Base-by-base conservation (phyloP, 2,329 filamentous ascomycete species). In the Xylaria sp. region DNA sequence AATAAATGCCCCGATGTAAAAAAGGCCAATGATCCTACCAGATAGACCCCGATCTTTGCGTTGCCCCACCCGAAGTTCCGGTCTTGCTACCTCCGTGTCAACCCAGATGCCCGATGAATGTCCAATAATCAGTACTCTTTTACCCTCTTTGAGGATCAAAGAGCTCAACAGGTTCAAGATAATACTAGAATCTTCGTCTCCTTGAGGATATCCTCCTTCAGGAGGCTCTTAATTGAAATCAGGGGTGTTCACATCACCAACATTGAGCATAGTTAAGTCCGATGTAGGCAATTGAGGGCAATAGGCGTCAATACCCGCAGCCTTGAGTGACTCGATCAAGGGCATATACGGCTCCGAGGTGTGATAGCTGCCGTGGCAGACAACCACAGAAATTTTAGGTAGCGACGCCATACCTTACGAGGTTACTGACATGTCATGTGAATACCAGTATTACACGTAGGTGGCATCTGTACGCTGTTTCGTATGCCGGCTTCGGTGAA, bases 41-140 rank as follows among this genome's bases (percentile, higher is more conserved):
- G 6, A 2, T 2, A 67, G 53, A 7, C 71, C 70, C 0, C 63
- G 57, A 0, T 50, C 50, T 15, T 64, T 53, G 0, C 72, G 67
- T 15, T 46, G n/a, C 17, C 67, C 67, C 1, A 47, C 64, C 56
- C 76, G 74, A 14, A 73, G 60, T 14, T 73, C 70, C 12, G 67
- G 70, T 1, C 58, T 53, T 3, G 76, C 72, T 2, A 67, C 71
- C 59, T 78, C 66, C 0, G 74, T 75, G 2, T 74, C 76, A 1
- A 72, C 69, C 66, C 71, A 76, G n/a, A 74, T 73, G 2, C 75
- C 74, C 3, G 72, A 70, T 2, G 75, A 77, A 51, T 77, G 74
- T 11, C 56, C 75, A 12, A 75, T 35, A 0, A 77, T 31, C 1
- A 77, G 52, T 7, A 77, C 73, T 3, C 54, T 64, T 46, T 74